phyloP scores from a whole-genome alignment of 2,329 filamentous ascomycete species.

The Ascochyta rabiei region DNA sequence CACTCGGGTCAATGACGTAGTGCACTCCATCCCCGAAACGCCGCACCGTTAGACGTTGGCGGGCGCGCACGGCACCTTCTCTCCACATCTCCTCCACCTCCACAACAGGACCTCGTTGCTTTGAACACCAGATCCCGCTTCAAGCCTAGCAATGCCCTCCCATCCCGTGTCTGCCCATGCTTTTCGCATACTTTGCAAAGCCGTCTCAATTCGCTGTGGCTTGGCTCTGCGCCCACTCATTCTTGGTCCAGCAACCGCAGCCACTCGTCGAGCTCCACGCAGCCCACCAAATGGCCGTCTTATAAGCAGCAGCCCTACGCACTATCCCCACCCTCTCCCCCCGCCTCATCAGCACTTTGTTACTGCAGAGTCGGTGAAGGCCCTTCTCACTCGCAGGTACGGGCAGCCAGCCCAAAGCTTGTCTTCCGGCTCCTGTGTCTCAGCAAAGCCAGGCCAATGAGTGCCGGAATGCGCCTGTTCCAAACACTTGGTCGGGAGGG shows the following conservation, averaged over 20 bases:
- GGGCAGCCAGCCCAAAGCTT: slow-evolving; percentile 35
- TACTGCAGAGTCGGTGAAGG: slow-evolving; percentile 33
- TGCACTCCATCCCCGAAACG: slow-evolving; percentile 27
- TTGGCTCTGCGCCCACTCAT: slow-evolving; percentile 1
- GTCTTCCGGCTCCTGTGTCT: slow-evolving; percentile 10
- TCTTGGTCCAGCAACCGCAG: slow-evolving; percentile 15
- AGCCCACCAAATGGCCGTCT: slow-evolving; percentile 26
- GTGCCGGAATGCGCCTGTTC: background rate
- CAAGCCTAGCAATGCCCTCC: slow-evolving; percentile 21
- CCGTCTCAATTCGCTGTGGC: slow-evolving; percentile 13
- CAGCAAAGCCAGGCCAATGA: slow-evolving; percentile 13
- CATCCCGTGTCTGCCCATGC: slow-evolving; percentile 18
- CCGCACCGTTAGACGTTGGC: slow-evolving; percentile 18
- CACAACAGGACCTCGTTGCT: slow-evolving; percentile 24
- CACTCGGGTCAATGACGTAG: slow-evolving; percentile 15
- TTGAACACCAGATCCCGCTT: slow-evolving; percentile 33
- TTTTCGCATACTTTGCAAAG: slow-evolving; percentile 31
- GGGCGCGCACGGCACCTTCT: slow-evolving; percentile 15
- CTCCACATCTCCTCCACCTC: slow-evolving; percentile 14
- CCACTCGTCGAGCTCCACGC: slow-evolving; percentile 27
- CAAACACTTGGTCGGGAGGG: slow-evolving; percentile 10
- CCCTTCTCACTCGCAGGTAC: slow-evolving; percentile 22
- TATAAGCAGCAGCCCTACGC: slow-evolving; percentile 36
- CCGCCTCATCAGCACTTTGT: slow-evolving; percentile 38
- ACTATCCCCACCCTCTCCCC: slow-evolving; percentile 33